Conservation (phyloP, 2,329 filamentous ascomycete genomes). For the Tolypocladium paradoxum region DNA sequence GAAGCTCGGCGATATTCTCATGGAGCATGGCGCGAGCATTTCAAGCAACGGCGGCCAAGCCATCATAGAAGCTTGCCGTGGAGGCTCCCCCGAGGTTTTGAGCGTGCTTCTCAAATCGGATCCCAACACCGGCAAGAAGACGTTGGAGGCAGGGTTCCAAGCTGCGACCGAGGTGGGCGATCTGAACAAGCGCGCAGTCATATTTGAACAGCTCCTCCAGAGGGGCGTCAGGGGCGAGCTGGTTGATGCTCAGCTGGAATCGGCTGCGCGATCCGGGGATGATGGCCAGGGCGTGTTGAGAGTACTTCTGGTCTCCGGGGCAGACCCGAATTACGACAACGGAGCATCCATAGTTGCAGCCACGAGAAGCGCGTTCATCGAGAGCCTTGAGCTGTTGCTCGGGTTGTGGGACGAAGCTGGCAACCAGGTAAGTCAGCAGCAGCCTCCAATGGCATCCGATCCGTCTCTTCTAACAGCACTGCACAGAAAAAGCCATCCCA, state of each 20-base stretch:
- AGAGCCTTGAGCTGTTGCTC: constrained; percentile 39
- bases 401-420: constrained; percentile 31
- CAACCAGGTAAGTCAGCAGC: constrained; percentile 26
- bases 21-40: constrained; percentile 39
- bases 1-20: constrained; percentile 36
- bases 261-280: constrained; percentile 39
- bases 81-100: constrained; percentile 38
- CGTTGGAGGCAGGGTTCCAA: constrained; percentile 40
- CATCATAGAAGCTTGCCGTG: constrained; percentile 41
- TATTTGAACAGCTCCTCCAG: constrained; percentile 40
- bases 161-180: constrained; percentile 43
- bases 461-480: not conserved
- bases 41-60: constrained; percentile 41
- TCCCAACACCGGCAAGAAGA: constrained; percentile 25
- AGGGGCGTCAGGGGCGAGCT: constrained; percentile 39
- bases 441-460: not conserved
- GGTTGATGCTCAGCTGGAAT: constrained; percentile 41
- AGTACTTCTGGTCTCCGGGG: constrained; percentile 40
- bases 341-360: constrained; percentile 46
- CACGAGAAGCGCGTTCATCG: constrained; percentile 38
- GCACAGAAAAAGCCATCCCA: constrained; percentile 33
- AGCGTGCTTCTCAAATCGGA: constrained; percentile 36
- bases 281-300: constrained; percentile 35
- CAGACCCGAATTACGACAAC: constrained; percentile 42
- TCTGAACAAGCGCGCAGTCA: constrained; percentile 33